phyloP scores from a whole-genome alignment of 2,329 filamentous ascomycete species.

The Fusarium armeniacum region DNA sequence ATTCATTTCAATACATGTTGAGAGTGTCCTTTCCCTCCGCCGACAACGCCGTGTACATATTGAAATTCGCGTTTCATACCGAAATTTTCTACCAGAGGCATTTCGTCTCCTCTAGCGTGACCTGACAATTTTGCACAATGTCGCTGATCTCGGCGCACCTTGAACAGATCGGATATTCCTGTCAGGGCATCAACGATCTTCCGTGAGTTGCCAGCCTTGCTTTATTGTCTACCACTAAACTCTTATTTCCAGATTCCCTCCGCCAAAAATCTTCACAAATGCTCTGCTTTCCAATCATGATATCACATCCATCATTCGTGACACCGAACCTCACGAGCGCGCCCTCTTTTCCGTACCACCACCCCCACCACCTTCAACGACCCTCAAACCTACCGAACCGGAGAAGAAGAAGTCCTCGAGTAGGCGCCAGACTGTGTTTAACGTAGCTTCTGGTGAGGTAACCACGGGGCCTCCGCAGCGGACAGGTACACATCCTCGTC shows the following conservation, averaged over 20 bases:
- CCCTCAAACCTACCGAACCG: constrained; percentile 55
- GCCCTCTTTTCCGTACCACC: constrained; percentile 93
- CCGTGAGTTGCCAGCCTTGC: constrained; percentile 66
- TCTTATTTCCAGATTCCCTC: constrained; percentile 76
- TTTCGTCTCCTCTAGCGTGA: not conserved
- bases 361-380: constrained; percentile 66
- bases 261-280: constrained; percentile 95
- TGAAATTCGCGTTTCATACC: not conserved
- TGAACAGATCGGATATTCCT: constrained; percentile 82
- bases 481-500: constrained; percentile 67
- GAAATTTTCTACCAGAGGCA: not conserved
- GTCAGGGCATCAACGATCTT: constrained; percentile 79
- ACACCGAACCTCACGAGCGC: constrained; percentile 94
- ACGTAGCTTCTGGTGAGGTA: constrained; percentile 73
- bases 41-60: not conserved
- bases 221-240: not conserved
- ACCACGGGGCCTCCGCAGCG: constrained; percentile 67
- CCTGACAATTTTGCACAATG: constrained; percentile 62
- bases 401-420: constrained; percentile 56
- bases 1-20: not conserved
- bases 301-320: constrained; percentile 93
- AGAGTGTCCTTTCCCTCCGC: not conserved
- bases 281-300: constrained; percentile 89
- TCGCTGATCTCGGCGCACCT: constrained; percentile 78
- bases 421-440: constrained; percentile 75